These are phyloP conservation scores for Colletotrichum salicis DNA, from an alignment of 2,329 filamentous ascomycete genomes.

Conservation along the genomic window DNA sequence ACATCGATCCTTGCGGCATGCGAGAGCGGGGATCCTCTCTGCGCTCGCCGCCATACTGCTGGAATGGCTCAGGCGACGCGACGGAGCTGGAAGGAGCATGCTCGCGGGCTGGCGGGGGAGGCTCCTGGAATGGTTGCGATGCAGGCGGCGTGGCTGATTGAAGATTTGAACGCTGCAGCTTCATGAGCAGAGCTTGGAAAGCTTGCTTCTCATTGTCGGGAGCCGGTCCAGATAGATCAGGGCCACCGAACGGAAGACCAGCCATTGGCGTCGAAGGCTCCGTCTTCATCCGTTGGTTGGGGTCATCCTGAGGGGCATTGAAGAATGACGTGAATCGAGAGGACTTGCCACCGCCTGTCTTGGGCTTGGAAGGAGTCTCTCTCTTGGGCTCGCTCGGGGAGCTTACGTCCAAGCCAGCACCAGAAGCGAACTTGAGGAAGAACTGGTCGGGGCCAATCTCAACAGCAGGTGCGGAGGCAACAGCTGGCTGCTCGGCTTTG, in stretches of 20 bases:
- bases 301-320: conserved; percentile 65
- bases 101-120: conserved; percentile 43
- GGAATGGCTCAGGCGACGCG: conserved; percentile 60
- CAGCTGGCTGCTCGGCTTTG: conserved; percentile 64
- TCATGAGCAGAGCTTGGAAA: conserved; percentile 83
- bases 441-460: conserved; percentile 81
- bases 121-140: conserved; percentile 55
- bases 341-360: conserved; percentile 69
- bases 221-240: conserved; percentile 47
- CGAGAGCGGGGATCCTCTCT: conserved; percentile 57
- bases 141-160: conserved; percentile 56
- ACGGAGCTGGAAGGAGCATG: conserved; percentile 46
- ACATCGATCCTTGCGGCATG: conserved; percentile 49
- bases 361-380: conserved; percentile 60
- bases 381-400: conserved; percentile 60
- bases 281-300: conserved; percentile 56
- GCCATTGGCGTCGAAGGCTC: conserved; percentile 59
- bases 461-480: conserved; percentile 69
- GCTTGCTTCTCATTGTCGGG: conserved; percentile 82
- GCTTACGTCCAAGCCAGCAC: conserved; percentile 56
- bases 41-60: conserved; percentile 57
- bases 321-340: conserved; percentile 91
- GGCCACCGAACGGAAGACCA: conserved; percentile 40
- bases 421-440: conserved; percentile 68
- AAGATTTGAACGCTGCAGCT: conserved; percentile 73